Base-by-base conservation (phyloP, 768 basidiomycete genomes). In the Suillus weaverae region DNA sequence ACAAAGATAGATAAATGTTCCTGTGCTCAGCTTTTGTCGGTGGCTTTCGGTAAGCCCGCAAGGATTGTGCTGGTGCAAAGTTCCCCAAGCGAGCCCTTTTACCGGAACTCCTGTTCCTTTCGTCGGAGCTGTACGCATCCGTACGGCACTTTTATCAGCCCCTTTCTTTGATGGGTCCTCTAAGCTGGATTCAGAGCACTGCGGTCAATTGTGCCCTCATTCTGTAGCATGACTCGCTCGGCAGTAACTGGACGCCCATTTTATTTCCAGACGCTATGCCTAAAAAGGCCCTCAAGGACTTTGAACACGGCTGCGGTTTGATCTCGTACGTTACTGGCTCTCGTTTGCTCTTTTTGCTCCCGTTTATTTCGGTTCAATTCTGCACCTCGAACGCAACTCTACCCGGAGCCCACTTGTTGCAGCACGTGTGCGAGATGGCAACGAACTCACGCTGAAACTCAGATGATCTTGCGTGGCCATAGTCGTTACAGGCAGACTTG, bases 51-150 rank as follows among this genome's bases (percentile, higher is more conserved):
- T 60, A 36, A 7, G 9, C 41, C 51, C 10, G 44, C 48, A 33
- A 30, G n/a, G 13, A 7, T 9, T 59, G n/a, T 22, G 56, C 20
- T 4, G 39, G 30, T 39, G 57, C 14, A 59, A 30, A 41, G 18
- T 59, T 39, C 26, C 57, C 57, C 30, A 20, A 41, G 38, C 38
- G 53, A 32, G 33, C 63, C 46, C 44, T 7, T 35, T 48, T 35
- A 1, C 32, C 61, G 35, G 36, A 46, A 55, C 43, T 61, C 63
- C 60, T 30, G 38, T 30, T 61, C 36, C 60, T 62, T 62, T 61
- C 38, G 63, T 48, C 20, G 13, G 41, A 61, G 55, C 9, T 41
- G 38, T 32, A 13, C 16, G n/a, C 38, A 39, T 14, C 22, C 10
- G 38, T 20, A 57, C 38, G 38, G 38, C 26, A 32, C 5, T 39